Evolutionary conservation across 208 protist species (phyloP).

Genomic region (Wallacemonas sp.): DNA sequence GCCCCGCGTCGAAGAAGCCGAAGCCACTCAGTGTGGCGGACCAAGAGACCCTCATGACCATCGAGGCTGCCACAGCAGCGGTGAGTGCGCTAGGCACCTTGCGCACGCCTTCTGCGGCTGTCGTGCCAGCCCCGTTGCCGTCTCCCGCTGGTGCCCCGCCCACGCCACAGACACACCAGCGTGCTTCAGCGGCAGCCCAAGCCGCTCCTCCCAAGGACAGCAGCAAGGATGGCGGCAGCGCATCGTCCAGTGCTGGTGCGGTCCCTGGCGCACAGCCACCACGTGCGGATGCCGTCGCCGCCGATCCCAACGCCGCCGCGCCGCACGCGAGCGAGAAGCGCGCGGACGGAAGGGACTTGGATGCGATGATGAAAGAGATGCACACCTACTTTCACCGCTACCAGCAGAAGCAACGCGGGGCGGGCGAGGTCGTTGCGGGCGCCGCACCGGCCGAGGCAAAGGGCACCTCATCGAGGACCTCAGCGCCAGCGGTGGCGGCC

Average conservation of each 20-base stretch:
- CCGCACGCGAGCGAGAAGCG: neutral
- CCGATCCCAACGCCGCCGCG: neutral
- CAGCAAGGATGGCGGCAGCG: too few species aligned
- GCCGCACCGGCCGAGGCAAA: neutral
- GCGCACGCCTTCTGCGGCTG: neutral
- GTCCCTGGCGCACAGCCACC: too few species aligned
- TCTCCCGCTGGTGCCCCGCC: too few species aligned
- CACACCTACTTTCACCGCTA: slow-evolving; percentile 19
- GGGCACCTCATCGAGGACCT: neutral
- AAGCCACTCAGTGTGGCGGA: neutral
- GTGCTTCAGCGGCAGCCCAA: too few species aligned
- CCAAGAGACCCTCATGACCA: neutral
- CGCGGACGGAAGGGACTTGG: slow-evolving; percentile 13
- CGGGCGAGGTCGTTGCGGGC: neutral
- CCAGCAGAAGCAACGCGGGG: neutral
- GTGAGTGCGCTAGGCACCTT: neutral
- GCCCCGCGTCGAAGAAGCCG: neutral
- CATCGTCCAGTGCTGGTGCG: too few species aligned
- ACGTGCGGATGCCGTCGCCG: too few species aligned
- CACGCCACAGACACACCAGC: too few species aligned
- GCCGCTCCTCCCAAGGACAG: too few species aligned
- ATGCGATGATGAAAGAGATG: slow-evolving; percentile 36
- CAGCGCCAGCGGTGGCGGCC: too few species aligned
- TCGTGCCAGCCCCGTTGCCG: neutral
- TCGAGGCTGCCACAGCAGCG: neutral